A percentile compares a stretch with the other conserved stretches of the same genome.
Evolutionary conservation across 2,329 filamentous ascomycete genomes (phyloP).

Genomic region (Macrophomina tecta): DNA sequence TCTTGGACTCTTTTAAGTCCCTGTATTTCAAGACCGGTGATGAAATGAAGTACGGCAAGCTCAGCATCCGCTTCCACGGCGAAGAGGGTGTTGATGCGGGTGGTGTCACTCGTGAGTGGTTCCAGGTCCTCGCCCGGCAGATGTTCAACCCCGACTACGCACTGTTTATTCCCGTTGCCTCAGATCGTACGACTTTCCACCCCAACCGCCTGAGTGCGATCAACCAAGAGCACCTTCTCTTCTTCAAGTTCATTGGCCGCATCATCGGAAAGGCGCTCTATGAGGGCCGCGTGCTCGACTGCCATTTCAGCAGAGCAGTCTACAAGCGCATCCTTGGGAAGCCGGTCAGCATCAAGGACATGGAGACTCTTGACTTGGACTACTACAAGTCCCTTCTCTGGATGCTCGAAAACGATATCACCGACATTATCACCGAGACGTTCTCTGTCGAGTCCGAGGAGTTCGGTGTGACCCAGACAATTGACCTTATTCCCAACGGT

Average conservation of each 20-base stretch:
- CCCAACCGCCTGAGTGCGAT: constrained; percentile 92
- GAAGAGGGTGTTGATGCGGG: constrained; percentile 98
- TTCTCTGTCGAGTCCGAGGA: constrained; percentile 94
- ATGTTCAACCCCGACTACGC: constrained; percentile 99
- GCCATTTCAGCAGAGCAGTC: constrained; percentile 97
- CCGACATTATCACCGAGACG: constrained; percentile 94
- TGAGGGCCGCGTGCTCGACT: constrained; percentile 93
- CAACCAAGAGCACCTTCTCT: constrained; percentile 94
- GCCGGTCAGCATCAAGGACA: constrained; percentile 95
- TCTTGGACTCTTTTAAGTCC: constrained; percentile 98
- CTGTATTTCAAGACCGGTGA: constrained; percentile 95
- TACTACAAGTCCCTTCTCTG: constrained; percentile 99
- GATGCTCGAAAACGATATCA: constrained; percentile 99
- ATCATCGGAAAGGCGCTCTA: constrained; percentile 98
- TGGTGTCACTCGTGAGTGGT: constrained; percentile 98
- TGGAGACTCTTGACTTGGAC: constrained; percentile 97
- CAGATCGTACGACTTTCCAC: constrained; percentile 97
- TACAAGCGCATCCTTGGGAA: constrained; percentile 98
- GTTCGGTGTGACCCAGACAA: constrained; percentile 86
- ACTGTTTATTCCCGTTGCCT: constrained; percentile 93
- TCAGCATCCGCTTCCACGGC: constrained; percentile 95
- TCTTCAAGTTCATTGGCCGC: constrained; percentile 99
- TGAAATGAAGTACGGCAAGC: constrained; percentile 98
- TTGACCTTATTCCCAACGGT: constrained; percentile 86
- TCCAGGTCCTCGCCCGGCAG: constrained; percentile 93